A percentile compares a stretch with the other conserved stretches of the same genome.
These are phyloP conservation scores for Trichomonascus vanleenenianus DNA, from an alignment of 805 yeast species.

Conservation along the genomic window DNA sequence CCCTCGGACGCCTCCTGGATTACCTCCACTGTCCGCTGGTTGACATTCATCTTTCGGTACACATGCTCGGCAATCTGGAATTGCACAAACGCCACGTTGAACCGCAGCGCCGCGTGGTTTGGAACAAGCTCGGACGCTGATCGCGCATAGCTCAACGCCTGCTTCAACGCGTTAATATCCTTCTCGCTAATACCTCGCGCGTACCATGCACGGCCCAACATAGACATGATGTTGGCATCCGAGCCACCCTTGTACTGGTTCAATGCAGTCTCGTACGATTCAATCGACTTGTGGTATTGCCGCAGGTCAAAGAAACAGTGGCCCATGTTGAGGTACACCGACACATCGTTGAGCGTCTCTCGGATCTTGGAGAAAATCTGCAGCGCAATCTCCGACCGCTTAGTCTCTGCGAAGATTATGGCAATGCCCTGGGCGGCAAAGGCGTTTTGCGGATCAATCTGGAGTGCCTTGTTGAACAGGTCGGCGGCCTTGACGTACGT, in stretches of 20 bases:
- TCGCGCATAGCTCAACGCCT: constrained; percentile 55
- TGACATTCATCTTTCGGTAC: constrained; percentile 45
- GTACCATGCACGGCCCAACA: constrained; percentile 85
- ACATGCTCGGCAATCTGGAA: constrained; percentile 82
- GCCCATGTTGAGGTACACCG: constrained; percentile 78
- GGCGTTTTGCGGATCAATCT: constrained; percentile 75
- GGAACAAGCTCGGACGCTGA: constrained; percentile 41
- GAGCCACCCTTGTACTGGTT: constrained; percentile 46
- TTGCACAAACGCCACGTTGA: constrained; percentile 76
- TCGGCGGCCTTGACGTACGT: constrained; percentile 88
- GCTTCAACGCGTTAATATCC: constrained; percentile 49
- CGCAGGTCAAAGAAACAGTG: constrained; percentile 78
- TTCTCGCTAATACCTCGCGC: constrained; percentile 65
- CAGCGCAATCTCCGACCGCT: constrained; percentile 59
- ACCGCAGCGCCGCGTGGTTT: constrained; percentile 44
- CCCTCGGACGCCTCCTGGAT: constrained; percentile 49
- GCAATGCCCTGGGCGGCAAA: constrained; percentile 98
- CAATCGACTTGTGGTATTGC: constrained; percentile 80
- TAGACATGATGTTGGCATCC: constrained; percentile 59
- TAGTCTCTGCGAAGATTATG: constrained; percentile 80
- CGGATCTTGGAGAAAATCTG: constrained; percentile 83
- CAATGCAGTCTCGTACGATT: constrained; percentile 74
- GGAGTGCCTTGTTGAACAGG: constrained; percentile 78
- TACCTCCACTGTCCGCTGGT: constrained; percentile 54
- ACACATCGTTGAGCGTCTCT: constrained; percentile 79